phyloP scores from a whole-genome alignment of 345 rosid species.

The Syzygium jambos region DNA sequence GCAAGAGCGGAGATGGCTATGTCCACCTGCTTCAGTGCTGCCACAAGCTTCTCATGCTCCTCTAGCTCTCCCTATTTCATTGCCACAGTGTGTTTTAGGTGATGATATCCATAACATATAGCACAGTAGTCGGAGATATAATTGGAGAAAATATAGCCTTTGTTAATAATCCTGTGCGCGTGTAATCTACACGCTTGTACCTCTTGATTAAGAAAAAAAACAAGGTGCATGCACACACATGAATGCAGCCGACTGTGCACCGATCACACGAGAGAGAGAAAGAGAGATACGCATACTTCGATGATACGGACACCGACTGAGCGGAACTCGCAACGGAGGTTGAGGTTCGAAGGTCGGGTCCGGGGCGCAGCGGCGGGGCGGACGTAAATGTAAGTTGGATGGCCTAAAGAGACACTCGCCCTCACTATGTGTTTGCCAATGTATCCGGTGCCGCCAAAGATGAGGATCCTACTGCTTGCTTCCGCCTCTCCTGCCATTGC shows the following conservation, averaged over 20 bases:
- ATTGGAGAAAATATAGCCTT: neutral
- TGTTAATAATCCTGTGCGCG: neutral
- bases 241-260: no score
- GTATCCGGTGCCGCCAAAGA: conserved; percentile 34
- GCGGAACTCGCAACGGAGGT: neutral
- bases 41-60: conserved; percentile 33
- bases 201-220: neutral
- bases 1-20: conserved; percentile 28
- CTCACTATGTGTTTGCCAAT: conserved; percentile 22
- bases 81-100: neutral
- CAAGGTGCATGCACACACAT: neutral
- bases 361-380: neutral
- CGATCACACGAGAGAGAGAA: neutral
- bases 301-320: neutral
- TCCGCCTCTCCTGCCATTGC: neutral
- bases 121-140: neutral
- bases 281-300: neutral
- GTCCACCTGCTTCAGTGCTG: conserved; percentile 17
- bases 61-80: conserved; percentile 26
- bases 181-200: neutral
- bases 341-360: neutral
- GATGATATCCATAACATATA: neutral
- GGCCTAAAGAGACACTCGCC: conserved; percentile 17
- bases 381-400: conserved; percentile 13
- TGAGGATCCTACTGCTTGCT: neutral